Base-by-base conservation (phyloP, 108 stramenopile genomes). In the Cyclotella choctawhatcheeana region DNA sequence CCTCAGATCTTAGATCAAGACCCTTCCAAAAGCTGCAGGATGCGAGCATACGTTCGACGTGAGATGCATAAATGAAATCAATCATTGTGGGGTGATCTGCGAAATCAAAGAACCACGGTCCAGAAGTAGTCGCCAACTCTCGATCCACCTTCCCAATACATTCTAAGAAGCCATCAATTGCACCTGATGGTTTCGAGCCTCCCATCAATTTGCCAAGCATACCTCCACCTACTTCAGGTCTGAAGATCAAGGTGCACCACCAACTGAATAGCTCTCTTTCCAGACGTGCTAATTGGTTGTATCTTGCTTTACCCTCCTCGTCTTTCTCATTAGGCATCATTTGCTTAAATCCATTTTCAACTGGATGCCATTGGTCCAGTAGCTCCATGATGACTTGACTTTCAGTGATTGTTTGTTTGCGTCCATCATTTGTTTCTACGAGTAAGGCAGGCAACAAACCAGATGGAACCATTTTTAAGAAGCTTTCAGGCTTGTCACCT, bases 1-100 rank as follows among this genome's bases (percentile, higher is more conserved):
- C 76, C 3, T 51, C 58, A 35, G 85, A 80, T 40, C 95, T 85
- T 34, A 95, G 51, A 69, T 94, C 79, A 65, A 93, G 69, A 2
- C 95, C 96, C 64, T 96, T 96, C 97, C 95, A 97, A 78, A 87
- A 97, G 0, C 92, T 89, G 55, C 82, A 85, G 33, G 88, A 90
- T n/a, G 97, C 96, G 37, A 93, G 58, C 92, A 97, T 96, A 0
- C 97, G 82, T 66, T 96, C 96, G 8, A 96, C 85, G 65, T 92
- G 92, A 30, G 85, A 87, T 13, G 91, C 89, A 68, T 87, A 97
- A n/a, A 94, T 81, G 64, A 97, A 90, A 71, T 97, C 97, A 69
- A 97, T 95, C 86, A 97, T 94, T 44, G 90, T 91, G 7, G 94
- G 93, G 43, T 87, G 82, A 20, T 94, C 93, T 22, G 81, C 67